These are phyloP conservation scores for Shiraia sp. DNA, from an alignment of 2,329 filamentous ascomycete genomes.

Conservation along the genomic window DNA sequence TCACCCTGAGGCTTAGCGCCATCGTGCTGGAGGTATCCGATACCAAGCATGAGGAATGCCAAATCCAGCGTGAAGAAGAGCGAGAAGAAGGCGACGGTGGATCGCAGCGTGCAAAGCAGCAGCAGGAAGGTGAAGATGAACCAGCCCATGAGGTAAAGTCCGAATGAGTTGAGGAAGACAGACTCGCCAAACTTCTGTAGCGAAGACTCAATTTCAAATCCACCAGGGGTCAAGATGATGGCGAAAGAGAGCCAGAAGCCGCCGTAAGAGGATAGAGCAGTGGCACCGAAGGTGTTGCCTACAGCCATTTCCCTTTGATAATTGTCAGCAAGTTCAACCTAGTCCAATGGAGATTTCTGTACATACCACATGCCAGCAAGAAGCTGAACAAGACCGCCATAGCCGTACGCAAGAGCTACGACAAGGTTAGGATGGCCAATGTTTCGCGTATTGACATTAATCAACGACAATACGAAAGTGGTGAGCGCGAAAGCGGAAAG, in stretches of 20 bases:
- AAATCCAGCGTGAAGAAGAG: conserved; percentile 63
- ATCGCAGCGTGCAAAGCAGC: conserved; percentile 60
- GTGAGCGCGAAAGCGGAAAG: conserved; percentile 68
- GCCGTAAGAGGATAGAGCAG: conserved; percentile 63
- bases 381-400: conserved; percentile 56
- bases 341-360: background rate
- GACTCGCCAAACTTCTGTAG: conserved; percentile 40
- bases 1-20: conserved; percentile 45
- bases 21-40: conserved; percentile 55
- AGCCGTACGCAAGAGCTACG: conserved; percentile 54
- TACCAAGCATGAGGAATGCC: conserved; percentile 61
- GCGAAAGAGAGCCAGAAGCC: conserved; percentile 66
- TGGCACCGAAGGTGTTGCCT: conserved; percentile 67
- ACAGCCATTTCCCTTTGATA: conserved; percentile 55
- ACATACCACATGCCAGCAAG: conserved; percentile 60
- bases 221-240: conserved; percentile 61
- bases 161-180: conserved; percentile 57
- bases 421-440: conserved; percentile 52
- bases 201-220: conserved; percentile 52
- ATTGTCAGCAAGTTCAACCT: background rate
- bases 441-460: conserved; percentile 52
- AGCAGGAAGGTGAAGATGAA: conserved; percentile 63
- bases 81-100: conserved; percentile 61
- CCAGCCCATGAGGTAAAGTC: conserved; percentile 63
- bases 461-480: conserved; percentile 62